Percentiles rank a stretch among this genome's conserved stretches.
phyloP scores from a whole-genome alignment of 1,284 basidiomycete species.

The Microstroma glucosiphilum region DNA sequence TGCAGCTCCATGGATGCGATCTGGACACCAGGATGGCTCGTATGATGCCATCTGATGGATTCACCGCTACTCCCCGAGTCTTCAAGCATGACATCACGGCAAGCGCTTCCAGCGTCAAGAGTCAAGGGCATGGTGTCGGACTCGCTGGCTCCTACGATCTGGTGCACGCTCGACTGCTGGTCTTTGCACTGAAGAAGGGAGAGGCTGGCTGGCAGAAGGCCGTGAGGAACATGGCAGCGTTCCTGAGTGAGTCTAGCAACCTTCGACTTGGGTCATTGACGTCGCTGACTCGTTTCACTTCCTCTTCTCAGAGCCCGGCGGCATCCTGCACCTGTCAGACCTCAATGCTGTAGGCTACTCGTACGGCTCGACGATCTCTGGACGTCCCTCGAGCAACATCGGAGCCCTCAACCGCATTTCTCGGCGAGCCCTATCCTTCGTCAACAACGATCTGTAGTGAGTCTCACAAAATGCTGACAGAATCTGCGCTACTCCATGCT shows the following conservation, averaged over 20 bases:
- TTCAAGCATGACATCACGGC: neutral
- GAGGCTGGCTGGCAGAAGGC: neutral
- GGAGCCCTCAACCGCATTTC: neutral
- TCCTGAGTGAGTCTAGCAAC: neutral
- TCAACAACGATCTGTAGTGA: neutral
- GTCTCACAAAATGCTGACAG: neutral
- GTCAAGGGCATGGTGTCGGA: neutral
- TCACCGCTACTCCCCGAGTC: neutral
- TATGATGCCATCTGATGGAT: no score
- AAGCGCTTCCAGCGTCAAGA: no score
- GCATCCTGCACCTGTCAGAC: neutral
- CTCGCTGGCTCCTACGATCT: neutral
- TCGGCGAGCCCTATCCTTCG: neutral
- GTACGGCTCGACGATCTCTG: neutral
- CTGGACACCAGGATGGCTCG: neutral
- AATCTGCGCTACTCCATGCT: neutral
- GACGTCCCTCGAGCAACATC: neutral
- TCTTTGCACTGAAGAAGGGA: neutral
- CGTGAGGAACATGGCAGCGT: neutral
- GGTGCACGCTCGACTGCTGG: constrained; percentile 1
- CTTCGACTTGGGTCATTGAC: neutral
- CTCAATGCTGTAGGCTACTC: constrained; percentile 4
- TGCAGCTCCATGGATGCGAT: constrained; percentile 2
- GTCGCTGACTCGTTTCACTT: neutral
- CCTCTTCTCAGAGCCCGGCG: neutral